Percentiles rank a stretch among this genome's conserved stretches.
These are phyloP conservation scores for Suillus weaverae DNA, from an alignment of 768 basidiomycete genomes.

Conservation along the genomic window DNA sequence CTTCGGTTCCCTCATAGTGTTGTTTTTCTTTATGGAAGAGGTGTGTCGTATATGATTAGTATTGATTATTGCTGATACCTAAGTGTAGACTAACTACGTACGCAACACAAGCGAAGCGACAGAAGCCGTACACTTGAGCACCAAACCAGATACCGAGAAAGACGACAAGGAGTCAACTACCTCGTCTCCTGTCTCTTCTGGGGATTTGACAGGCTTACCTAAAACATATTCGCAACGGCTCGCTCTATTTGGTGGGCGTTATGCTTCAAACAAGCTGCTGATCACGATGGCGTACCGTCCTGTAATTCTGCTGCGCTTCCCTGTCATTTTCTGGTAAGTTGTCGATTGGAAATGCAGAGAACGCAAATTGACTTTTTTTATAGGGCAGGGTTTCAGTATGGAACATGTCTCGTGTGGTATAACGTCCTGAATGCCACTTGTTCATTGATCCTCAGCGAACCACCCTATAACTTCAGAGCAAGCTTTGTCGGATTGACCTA, in stretches of 20 bases:
- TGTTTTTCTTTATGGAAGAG: constrained; percentile 23
- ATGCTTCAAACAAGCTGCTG: constrained; percentile 20
- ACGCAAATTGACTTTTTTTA: not conserved
- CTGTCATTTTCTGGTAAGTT: constrained; percentile 20
- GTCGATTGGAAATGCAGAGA: not conserved
- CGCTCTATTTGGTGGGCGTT: constrained; percentile 16
- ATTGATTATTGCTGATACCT: not conserved
- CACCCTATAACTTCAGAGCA: constrained; percentile 24
- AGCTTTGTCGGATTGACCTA: constrained; percentile 22
- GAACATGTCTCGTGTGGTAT: constrained; percentile 23
- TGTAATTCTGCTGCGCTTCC: constrained; percentile 19
- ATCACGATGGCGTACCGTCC: constrained; percentile 22
- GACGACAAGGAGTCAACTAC: constrained; percentile 14
- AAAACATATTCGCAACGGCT: constrained; percentile 17
- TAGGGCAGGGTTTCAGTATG: constrained; percentile 25
- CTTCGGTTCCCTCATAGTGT: constrained; percentile 15
- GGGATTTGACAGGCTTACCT: constrained; percentile 14
- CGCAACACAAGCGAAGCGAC: constrained; percentile 19
- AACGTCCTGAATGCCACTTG: constrained; percentile 24
- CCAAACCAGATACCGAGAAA: constrained; percentile 6
- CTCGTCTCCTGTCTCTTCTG: constrained; percentile 8
- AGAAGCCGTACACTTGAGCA: constrained; percentile 6
- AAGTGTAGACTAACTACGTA: constrained; percentile 17
- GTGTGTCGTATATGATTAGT: constrained; percentile 5
- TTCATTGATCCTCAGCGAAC: constrained; percentile 20